These are phyloP conservation scores for Alternaria brassicicola DNA, from an alignment of 2,329 filamentous ascomycete species.

Conservation along the genomic window DNA sequence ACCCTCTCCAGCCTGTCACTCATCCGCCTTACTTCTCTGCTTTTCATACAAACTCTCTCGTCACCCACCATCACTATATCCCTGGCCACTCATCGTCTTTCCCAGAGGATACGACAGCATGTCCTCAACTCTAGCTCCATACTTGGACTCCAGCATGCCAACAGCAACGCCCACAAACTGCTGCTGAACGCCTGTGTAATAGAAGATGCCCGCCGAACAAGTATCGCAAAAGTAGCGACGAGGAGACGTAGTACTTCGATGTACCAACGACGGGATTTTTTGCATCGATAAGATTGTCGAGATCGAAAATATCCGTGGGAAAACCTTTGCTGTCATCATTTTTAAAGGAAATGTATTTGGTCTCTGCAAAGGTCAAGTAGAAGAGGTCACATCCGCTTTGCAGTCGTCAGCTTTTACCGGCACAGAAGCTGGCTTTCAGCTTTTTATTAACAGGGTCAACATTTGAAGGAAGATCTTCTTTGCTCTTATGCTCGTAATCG, in stretches of 20 bases:
- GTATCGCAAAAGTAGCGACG: conserved; percentile 57
- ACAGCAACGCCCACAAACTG: conserved; percentile 54
- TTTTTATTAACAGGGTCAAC: conserved; percentile 55
- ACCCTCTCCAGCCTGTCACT: conserved; percentile 45
- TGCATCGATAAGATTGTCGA: conserved; percentile 47
- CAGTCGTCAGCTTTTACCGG: conserved; percentile 57
- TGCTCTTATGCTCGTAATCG: conserved; percentile 31
- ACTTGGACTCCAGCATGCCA: conserved; percentile 53
- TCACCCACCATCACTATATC: conserved; percentile 53
- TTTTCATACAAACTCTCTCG: conserved; percentile 44
- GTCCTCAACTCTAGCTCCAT: conserved; percentile 56
- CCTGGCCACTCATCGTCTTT: conserved; percentile 17
- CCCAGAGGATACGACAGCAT: conserved; percentile 54
- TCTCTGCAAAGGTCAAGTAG: conserved; percentile 54
- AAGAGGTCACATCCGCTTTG: conserved; percentile 53
- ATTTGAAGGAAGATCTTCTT: conserved; percentile 50
- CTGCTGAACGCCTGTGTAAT: conserved; percentile 48
- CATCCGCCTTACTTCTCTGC: conserved; percentile 45
- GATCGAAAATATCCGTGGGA: conserved; percentile 36
- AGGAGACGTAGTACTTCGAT: conserved; percentile 53
- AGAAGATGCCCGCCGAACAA: conserved; percentile 58
- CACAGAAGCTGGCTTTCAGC: conserved; percentile 50
- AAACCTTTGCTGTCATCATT: conserved; percentile 24
- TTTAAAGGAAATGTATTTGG: conserved; percentile 50
- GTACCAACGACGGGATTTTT: conserved; percentile 53